Conservation (phyloP, 2,329 filamentous ascomycete genomes). For the Cladosporium sp. region DNA sequence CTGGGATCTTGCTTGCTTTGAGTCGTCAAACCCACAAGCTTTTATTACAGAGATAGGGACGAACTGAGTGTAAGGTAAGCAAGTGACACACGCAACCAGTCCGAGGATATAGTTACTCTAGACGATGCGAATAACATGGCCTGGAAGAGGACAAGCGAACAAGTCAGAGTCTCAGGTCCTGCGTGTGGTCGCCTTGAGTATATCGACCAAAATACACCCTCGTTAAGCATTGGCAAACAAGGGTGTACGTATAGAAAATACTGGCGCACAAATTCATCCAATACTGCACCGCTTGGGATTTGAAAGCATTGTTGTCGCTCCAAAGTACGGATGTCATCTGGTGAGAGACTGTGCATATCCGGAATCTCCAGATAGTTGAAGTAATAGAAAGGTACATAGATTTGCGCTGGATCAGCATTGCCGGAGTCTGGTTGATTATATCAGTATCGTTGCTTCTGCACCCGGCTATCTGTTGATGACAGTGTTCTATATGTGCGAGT, state of each 20-base stretch:
- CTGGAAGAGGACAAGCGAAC: neutral
- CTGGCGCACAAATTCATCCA: neutral
- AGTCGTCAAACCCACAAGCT: neutral
- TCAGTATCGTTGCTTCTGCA: neutral
- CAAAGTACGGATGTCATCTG: neutral
- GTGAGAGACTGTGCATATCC: neutral
- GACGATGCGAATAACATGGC: neutral
- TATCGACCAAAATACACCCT: neutral
- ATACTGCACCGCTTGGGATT: neutral
- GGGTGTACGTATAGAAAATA: conserved; percentile 1
- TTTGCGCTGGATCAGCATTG: neutral
- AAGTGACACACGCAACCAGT: too few species aligned
- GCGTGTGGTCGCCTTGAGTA: neutral
- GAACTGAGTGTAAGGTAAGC: neutral
- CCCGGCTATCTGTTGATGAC: neutral
- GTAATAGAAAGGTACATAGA: neutral
- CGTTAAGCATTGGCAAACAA: neutral
- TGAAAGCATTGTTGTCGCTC: neutral
- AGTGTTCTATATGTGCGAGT: neutral
- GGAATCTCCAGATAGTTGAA: neutral
- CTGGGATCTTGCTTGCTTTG: neutral
- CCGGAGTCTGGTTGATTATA: neutral
- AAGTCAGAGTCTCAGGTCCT: neutral
- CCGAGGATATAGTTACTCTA: neutral
- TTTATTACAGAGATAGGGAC: neutral